These are phyloP conservation scores for Metschnikowia cerradonensis DNA, from an alignment of 805 yeast species.

Conservation along the genomic window DNA sequence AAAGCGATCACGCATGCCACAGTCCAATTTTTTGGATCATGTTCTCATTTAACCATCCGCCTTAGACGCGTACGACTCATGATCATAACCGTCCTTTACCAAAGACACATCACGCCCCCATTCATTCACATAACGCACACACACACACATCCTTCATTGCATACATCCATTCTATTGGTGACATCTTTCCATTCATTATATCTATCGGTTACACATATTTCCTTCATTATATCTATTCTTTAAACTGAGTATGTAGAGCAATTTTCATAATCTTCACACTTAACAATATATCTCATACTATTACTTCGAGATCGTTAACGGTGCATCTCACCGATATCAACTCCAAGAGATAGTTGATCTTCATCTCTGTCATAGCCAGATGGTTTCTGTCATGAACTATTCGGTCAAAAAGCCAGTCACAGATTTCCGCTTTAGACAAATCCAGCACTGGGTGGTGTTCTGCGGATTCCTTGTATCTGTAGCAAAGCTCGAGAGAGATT, in stretches of 20 bases:
- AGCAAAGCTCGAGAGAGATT: slow-evolving; percentile 8
- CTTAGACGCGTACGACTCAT: not conserved
- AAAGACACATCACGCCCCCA: not conserved
- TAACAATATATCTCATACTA: not conserved
- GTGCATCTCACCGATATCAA: slow-evolving; percentile 9
- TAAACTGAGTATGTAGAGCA: not conserved
- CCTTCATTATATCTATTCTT: not conserved
- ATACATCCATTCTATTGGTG: not conserved
- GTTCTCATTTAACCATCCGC: not conserved
- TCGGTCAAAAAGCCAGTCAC: slow-evolving; percentile 13
- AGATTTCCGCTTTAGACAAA: slow-evolving; percentile 11
- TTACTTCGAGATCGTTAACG: slow-evolving; percentile 13
- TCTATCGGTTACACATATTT: no score
- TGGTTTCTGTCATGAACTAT: slow-evolving; percentile 10
- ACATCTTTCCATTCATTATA: not conserved
- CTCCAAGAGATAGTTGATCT: slow-evolving; percentile 10
- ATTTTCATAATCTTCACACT: not conserved
- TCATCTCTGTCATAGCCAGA: slow-evolving; percentile 12
- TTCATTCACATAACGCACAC: not conserved
- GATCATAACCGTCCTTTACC: not conserved
- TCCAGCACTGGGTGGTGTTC: slow-evolving; percentile 2
- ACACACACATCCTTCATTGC: not conserved
- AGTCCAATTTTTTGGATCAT: not conserved
- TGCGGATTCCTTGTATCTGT: slow-evolving; percentile 7
- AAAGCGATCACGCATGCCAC: not conserved